phyloP scores from a whole-genome alignment of 164 flowering plant species.

The Magnolia changhungtana region DNA sequence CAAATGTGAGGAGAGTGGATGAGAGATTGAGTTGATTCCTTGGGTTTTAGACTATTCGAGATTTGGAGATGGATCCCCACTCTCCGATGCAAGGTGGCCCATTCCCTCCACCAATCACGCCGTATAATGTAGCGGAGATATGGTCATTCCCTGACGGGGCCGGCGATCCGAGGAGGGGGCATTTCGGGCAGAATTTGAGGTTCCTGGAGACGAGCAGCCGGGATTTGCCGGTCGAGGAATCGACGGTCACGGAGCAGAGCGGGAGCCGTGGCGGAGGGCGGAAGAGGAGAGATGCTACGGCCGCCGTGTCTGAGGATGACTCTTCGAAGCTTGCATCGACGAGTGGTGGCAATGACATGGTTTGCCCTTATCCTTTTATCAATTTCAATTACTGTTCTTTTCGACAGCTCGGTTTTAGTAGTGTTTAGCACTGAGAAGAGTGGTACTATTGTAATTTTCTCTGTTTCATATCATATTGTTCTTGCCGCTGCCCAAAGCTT shows the following conservation, averaged over 20 bases:
- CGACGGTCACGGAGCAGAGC: constrained; percentile 61
- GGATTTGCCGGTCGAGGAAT: constrained; percentile 54
- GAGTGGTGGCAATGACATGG: constrained; percentile 46
- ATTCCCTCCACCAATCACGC: constrained; percentile 50
- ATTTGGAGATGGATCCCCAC: constrained; percentile 63
- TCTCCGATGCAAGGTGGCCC: constrained; percentile 50
- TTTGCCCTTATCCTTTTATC: neutral
- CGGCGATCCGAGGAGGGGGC: constrained; percentile 24
- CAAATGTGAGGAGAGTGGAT: neutral
- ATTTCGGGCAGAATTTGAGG: constrained; percentile 25
- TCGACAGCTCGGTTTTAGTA: neutral
- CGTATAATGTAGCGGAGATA: constrained; percentile 56
- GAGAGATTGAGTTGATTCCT: neutral
- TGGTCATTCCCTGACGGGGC: constrained; percentile 49
- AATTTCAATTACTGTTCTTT: neutral
- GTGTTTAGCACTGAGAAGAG: neutral
- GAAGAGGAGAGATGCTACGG: constrained; percentile 38
- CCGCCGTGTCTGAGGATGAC: constrained; percentile 38
- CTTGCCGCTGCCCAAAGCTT: neutral
- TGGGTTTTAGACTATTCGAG: constrained; percentile 2
- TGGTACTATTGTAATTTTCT: neutral
- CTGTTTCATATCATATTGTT: neutral
- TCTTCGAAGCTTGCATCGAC: constrained; percentile 47
- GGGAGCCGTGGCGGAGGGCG: constrained; percentile 31
- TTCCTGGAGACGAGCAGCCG: constrained; percentile 30